phyloP scores from a whole-genome alignment of 352 stramenopile genomes.

The Phytopythium cucurbitacearum region DNA sequence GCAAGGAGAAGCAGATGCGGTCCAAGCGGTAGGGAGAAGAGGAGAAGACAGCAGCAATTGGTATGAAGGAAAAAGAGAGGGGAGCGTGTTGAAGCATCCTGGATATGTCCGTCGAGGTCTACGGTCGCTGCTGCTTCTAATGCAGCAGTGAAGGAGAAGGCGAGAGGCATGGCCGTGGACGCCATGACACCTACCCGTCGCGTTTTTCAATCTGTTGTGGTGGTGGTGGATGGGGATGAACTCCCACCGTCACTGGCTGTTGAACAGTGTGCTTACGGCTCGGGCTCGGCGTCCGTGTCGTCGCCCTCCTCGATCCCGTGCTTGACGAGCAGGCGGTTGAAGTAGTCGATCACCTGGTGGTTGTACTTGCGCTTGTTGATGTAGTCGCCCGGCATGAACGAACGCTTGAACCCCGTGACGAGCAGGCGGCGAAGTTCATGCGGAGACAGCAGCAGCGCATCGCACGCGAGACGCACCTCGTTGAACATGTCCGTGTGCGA shows the following conservation, averaged over 20 bases:
- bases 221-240: too few relatives aligned
- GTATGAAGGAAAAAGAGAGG: too few relatives aligned
- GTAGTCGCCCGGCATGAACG: conserved; percentile 84
- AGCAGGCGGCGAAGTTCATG: conserved; percentile 72
- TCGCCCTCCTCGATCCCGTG: conserved; percentile 47
- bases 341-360: conserved; percentile 84
- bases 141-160: too few relatives aligned
- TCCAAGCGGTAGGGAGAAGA: conserved; percentile 25
- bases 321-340: conserved; percentile 67
- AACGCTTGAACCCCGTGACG: conserved; percentile 81
- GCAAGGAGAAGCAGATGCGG: conserved; percentile 69
- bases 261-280: not conserved
- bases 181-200: too few relatives aligned
- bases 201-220: too few relatives aligned
- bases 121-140: too few relatives aligned
- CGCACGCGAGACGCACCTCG: conserved; percentile 76
- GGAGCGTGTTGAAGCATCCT: too few relatives aligned
- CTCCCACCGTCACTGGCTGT: too few relatives aligned
- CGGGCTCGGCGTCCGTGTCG: not conserved
- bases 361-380: conserved; percentile 76
- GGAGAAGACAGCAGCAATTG: too few relatives aligned
- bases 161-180: too few relatives aligned
- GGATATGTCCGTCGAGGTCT: too few relatives aligned
- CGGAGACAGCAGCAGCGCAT: conserved; percentile 73
- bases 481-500: conserved; percentile 82